Evolutionary conservation across 2,329 filamentous ascomycete genomes (phyloP).

Genomic region (Ophiocordyceps camponoti-saundersi): DNA sequence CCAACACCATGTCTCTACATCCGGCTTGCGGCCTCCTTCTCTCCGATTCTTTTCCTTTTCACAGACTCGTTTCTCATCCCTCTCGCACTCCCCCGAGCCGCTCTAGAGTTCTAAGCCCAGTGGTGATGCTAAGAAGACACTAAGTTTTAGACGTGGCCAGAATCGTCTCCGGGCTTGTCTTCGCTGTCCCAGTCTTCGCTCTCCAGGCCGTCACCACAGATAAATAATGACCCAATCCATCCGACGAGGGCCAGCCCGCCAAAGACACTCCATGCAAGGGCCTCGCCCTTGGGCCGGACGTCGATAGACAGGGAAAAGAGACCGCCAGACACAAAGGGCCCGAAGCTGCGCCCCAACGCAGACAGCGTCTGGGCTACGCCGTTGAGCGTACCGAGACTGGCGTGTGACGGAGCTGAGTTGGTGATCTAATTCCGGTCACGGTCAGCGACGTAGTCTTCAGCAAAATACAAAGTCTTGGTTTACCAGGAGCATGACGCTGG

Average conservation of each 20-base stretch:
- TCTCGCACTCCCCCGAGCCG: too few relatives aligned
- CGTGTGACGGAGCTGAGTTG: conserved; percentile 76
- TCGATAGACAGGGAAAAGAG: conserved; percentile 66
- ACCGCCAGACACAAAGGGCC: conserved; percentile 74
- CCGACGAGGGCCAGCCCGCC: conserved; percentile 68
- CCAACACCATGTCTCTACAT: too few relatives aligned
- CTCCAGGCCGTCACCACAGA: conserved; percentile 46
- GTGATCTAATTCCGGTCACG: conserved; percentile 48
- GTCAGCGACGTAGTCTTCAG: background rate
- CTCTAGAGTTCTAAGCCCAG: too few relatives aligned
- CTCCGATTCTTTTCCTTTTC: too few relatives aligned
- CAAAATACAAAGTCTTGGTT: conserved; percentile 9
- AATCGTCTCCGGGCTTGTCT: background rate
- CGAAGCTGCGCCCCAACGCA: conserved; percentile 73
- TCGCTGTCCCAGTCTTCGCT: conserved; percentile 33
- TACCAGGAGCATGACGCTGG: conserved; percentile 75
- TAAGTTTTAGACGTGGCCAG: background rate
- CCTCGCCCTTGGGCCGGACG: conserved; percentile 65
- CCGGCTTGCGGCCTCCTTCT: too few relatives aligned
- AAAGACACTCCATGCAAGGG: conserved; percentile 74
- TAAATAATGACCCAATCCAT: conserved; percentile 63
- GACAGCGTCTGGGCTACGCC: conserved; percentile 88
- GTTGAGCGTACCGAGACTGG: conserved; percentile 77
- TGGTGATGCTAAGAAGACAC: too few relatives aligned
- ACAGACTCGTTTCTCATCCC: too few relatives aligned